Conservation (phyloP, 2,329 filamentous ascomycete species). For the Epichloe uncinata region DNA sequence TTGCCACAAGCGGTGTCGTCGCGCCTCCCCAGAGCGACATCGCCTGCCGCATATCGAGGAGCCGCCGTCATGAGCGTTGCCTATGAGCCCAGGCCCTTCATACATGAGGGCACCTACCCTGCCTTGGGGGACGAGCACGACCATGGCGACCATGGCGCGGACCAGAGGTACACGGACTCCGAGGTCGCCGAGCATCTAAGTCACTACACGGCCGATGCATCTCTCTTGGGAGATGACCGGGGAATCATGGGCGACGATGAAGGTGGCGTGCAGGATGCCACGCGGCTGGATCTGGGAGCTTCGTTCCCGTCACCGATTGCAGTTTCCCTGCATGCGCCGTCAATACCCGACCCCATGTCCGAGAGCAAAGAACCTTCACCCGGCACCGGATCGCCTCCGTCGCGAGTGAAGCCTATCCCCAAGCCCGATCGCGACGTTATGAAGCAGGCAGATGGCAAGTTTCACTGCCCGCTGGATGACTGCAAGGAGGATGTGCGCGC, state of each 20-base stretch:
- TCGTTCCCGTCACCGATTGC: conserved; percentile 23
- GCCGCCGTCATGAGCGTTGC: no score
- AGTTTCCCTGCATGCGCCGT: conserved; percentile 17
- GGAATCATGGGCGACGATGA: conserved; percentile 25
- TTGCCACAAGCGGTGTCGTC: no score
- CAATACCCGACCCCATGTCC: conserved; percentile 19
- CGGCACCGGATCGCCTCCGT: conserved; percentile 18
- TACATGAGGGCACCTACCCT: no score
- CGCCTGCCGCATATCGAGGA: no score
- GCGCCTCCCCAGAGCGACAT: no score
- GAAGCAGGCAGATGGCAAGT: conserved; percentile 61
- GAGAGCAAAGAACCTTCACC: conserved; percentile 24
- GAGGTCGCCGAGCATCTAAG: conserved; percentile 30
- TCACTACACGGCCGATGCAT: conserved; percentile 28
- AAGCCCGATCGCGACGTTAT: conserved; percentile 45
- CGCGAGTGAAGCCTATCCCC: conserved; percentile 38
- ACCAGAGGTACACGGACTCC: conserved; percentile 29
- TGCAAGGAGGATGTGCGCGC: conserved; percentile 51
- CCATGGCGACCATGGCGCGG: conserved; percentile 26
- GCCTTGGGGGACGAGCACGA: no score
- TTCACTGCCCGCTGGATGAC: conserved; percentile 56
- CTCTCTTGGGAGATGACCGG: conserved; percentile 11
- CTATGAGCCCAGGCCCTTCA: no score
- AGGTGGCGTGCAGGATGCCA: conserved; percentile 23
- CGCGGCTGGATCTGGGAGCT: conserved; percentile 25